These are phyloP conservation scores for Colletotrichum sublineola DNA, from an alignment of 2,329 filamentous ascomycete species.

Conservation along the genomic window DNA sequence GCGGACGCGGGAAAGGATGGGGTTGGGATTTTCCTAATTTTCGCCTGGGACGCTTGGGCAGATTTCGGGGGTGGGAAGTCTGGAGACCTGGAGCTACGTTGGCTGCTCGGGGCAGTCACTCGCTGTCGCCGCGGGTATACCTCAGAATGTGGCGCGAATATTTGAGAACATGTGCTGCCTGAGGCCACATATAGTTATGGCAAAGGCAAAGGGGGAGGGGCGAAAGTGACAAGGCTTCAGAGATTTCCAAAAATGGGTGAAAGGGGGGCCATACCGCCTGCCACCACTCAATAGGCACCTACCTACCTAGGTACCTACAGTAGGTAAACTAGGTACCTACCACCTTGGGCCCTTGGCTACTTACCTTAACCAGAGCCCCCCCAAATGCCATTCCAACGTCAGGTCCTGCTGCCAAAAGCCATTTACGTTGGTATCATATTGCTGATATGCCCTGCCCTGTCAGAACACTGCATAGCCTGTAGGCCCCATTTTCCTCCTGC, in stretches of 20 bases:
- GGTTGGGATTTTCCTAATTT: constrained; percentile 47
- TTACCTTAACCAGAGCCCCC: neutral
- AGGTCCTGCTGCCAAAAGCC: neutral
- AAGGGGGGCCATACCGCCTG: neutral
- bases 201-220: neutral
- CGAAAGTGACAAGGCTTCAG: neutral
- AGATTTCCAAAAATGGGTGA: neutral
- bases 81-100: constrained; percentile 33
- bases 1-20: constrained; percentile 45
- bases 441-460: neutral
- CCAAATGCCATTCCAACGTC: neutral
- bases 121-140: constrained; percentile 26
- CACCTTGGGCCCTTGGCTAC: too few species aligned
- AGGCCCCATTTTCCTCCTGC: neutral
- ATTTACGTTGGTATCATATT: neutral
- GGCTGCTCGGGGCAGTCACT: constrained; percentile 21
- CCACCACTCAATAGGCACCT: neutral
- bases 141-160: constrained; percentile 40
- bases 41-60: constrained; percentile 44
- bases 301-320: too few species aligned
- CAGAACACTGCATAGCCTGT: neutral
- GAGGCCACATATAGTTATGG: constrained; percentile 23
- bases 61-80: constrained; percentile 36
- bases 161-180: constrained; percentile 40
- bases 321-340: too few species aligned